Evolutionary conservation across 2,329 filamentous ascomycete species (phyloP), one percentile per base, ranked within the genome.

Genomic region (Fusarium temperatum): DNA sequence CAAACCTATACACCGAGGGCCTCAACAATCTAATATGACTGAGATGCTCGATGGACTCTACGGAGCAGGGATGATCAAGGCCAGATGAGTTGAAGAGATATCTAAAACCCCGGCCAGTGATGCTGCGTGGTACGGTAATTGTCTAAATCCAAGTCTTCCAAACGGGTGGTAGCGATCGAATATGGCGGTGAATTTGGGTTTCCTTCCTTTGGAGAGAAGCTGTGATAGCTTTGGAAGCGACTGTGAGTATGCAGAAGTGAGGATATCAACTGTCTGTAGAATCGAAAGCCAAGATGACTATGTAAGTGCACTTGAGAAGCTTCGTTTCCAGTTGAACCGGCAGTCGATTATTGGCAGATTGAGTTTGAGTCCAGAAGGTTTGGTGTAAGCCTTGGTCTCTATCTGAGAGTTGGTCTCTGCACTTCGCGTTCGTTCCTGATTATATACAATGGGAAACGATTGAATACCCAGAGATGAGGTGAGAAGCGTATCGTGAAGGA

Each of bases 161-260:
- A 45, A 63, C 70, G 63, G 68, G 47, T 68, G 73, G 81, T 82
- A 83, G 81, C 81, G 81, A 83, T 81, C 79, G 81, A 80, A 78
- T 79, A 69, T 78, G 75, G 72, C 71, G 72, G 39, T 73, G 75
- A 67, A 47, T 78, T 70, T 71, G 68, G 70, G 61, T 66, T 75
- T 75, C 47, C 61, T 70, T 74, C 61, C 66, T 72, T 64, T 73
- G 64, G 56, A 63, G 66, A 51, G 53, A 50, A 65, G 39, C 56
- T 72, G 63, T 44, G 60, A 47, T 50, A 53, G 56, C 72, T 58
- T 68, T 63, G 74, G 65, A 80, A 83, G 81, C 81, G 81, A 82
- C 71, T 70, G 81, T 82, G 78, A 70, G 69, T 77, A 74, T 77
- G 70, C 70, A 73, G 68, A 71, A 67, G 66, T 65, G 45, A 55